A percentile compares a stretch with the other conserved stretches of the same genome.
These are phyloP conservation scores for Clausena lansium DNA, from an alignment of 345 rosid species.

Conservation along the genomic window DNA sequence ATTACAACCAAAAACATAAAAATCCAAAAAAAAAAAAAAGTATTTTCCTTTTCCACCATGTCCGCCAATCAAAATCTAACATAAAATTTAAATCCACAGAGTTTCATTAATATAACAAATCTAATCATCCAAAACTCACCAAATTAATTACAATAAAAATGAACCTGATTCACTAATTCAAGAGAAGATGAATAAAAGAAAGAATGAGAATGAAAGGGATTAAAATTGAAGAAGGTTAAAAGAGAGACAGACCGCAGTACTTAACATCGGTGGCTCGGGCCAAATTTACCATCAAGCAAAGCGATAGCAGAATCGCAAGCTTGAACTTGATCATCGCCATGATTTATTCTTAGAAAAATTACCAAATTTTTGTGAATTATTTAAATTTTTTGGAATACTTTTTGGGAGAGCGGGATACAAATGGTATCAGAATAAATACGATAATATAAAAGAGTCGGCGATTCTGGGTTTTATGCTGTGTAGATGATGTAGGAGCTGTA, in stretches of 20 bases:
- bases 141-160: not conserved
- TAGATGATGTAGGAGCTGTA: not conserved
- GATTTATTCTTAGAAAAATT: not conserved
- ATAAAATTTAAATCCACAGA: not conserved
- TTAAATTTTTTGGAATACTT: not conserved
- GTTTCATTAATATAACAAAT: not conserved
- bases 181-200: not conserved
- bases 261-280: slow-evolving; percentile 48
- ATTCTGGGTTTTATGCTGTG: no score
- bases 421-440: no score
- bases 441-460: no score
- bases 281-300: slow-evolving; percentile 35
- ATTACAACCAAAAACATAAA: not conserved
- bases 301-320: slow-evolving; percentile 27
- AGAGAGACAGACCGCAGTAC: slow-evolving; percentile 58
- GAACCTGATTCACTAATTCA: not conserved
- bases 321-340: slow-evolving; percentile 28
- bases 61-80: not conserved
- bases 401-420: no score
- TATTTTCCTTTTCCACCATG: not conserved
- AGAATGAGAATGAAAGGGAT: not conserved
- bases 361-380: no score
- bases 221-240: not conserved
- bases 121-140: not conserved
- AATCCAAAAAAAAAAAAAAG: not conserved